Conservation (phyloP, 768 basidiomycete species). For the Daedaleopsis sinensis region DNA sequence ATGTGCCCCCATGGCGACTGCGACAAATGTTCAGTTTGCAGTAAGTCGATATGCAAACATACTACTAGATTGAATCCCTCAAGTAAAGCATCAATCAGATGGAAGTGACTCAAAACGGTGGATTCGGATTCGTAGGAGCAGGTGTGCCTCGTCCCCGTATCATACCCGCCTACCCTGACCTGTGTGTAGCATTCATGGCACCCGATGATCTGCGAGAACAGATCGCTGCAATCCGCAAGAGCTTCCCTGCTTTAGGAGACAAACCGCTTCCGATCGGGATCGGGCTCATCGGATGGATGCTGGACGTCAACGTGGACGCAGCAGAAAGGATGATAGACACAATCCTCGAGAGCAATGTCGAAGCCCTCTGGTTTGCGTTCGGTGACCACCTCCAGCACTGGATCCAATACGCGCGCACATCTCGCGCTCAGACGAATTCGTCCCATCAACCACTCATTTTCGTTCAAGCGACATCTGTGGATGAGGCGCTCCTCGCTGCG, state of each 20-base stretch:
- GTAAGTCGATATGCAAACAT: conserved; percentile 14
- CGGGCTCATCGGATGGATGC: conserved; percentile 72
- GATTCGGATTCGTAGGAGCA: conserved; percentile 72
- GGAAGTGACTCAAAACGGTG: conserved; percentile 68
- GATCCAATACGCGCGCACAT: conserved; percentile 60
- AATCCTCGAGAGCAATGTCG: conserved; percentile 57
- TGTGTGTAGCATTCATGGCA: conserved; percentile 48
- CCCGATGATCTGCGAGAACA: conserved; percentile 50
- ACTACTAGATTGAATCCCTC: conserved; percentile 41
- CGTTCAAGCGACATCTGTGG: conserved; percentile 61
- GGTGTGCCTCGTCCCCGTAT: conserved; percentile 39
- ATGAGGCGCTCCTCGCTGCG: conserved; percentile 65
- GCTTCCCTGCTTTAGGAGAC: conserved; percentile 15
- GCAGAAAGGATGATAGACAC: conserved; percentile 47
- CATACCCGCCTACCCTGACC: neutral
- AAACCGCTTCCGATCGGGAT: conserved; percentile 60
- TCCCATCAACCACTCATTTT: conserved; percentile 57
- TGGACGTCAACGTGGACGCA: conserved; percentile 50
- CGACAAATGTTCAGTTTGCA: conserved; percentile 52
- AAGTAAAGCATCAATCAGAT: conserved; percentile 33
- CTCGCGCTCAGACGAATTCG: conserved; percentile 46
- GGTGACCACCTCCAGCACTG: conserved; percentile 60
- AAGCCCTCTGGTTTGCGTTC: conserved; percentile 77
- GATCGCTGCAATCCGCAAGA: conserved; percentile 52
- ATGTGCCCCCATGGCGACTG: conserved; percentile 71